Evolutionary conservation across 306 rosid species (phyloP), one percentile per base, ranked within the genome.

Genomic region (Rosa lucieae): DNA sequence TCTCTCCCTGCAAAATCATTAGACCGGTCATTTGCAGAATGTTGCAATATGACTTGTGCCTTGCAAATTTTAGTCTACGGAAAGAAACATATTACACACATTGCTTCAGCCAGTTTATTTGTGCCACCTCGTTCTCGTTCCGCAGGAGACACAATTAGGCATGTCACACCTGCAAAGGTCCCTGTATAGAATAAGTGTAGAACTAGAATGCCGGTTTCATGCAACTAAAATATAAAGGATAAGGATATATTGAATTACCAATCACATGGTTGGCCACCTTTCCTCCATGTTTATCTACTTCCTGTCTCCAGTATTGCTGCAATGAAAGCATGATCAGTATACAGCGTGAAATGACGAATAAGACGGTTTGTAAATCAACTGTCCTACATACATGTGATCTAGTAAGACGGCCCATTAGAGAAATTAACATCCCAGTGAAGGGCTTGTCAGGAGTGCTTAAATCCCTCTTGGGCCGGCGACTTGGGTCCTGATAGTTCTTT

Each of bases 401-500:
- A 37, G 85, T 75, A 63, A 91, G 97, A 79, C 94, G 97, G 14
- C 98, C 98, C 85, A 88, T 92, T 8, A 95, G 78, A n/a, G 96
- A 89, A 23, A 95, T 86, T 81, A 76, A 83, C 94, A 91, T 89
- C 77, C 94, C 97, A 8, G 84, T 83, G 49, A 92, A 91, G 56
- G 95, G 93, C 80, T 88, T 90, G 76, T 83, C 92, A 4, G 90
- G 81, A 35, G 73, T 82, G 52, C 82, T 90, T 76, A 85, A 68
- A 66, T 85, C 83, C 85, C 86, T 86, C 10, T 68, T 84, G 11
- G 88, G 89, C 67, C 90, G 88, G 26, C 32, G 12, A 78, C 83
- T 79, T 0, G 85, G 89, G 51, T 90, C 92, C 79, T 84, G 92
- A 77, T 90, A 85, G 70, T 89, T 90, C 89, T 87, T 91, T 73